Conservation (phyloP, 805 yeast species). For the Priceomyces castillae region DNA sequence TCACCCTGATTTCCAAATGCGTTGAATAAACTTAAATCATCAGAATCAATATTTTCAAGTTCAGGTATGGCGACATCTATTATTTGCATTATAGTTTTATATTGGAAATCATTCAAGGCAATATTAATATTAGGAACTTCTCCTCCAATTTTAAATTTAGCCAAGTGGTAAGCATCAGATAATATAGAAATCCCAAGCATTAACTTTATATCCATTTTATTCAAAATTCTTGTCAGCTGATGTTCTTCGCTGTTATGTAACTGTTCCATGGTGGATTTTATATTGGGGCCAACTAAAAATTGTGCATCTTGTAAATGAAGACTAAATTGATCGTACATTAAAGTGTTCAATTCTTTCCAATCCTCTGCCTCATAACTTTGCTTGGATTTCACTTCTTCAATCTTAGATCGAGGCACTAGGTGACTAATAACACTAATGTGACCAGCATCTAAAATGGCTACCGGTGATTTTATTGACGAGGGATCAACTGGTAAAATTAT, state of each 20-base stretch:
- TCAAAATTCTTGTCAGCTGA: constrained; percentile 63
- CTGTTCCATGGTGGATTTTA: constrained; percentile 73
- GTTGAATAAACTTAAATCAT: constrained; percentile 32
- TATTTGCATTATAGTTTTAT: constrained; percentile 79
- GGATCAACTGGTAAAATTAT: constrained; percentile 84
- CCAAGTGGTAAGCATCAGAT: constrained; percentile 72
- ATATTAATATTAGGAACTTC: constrained; percentile 70
- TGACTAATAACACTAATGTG: constrained; percentile 84
- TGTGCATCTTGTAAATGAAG: constrained; percentile 82
- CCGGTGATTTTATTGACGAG: constrained; percentile 75
- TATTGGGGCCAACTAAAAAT: constrained; percentile 78
- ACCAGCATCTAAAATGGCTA: constrained; percentile 93
- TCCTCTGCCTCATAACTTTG: constrained; percentile 59
- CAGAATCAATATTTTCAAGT: constrained; percentile 32
- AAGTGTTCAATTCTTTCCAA: constrained; percentile 68
- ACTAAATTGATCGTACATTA: constrained; percentile 88
- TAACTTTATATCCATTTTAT: constrained; percentile 70
- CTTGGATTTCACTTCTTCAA: constrained; percentile 67
- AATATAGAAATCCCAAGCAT: constrained; percentile 79
- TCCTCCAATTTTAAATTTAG: constrained; percentile 72
- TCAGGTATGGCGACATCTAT: constrained; percentile 67
- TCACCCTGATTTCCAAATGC: constrained; percentile 24
- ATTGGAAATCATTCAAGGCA: constrained; percentile 82
- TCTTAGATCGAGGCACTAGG: constrained; percentile 64
- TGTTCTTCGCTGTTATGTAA: constrained; percentile 45